These are phyloP conservation scores for Brassica rapa DNA, from an alignment of 345 rosid genomes.

Conservation along the genomic window DNA sequence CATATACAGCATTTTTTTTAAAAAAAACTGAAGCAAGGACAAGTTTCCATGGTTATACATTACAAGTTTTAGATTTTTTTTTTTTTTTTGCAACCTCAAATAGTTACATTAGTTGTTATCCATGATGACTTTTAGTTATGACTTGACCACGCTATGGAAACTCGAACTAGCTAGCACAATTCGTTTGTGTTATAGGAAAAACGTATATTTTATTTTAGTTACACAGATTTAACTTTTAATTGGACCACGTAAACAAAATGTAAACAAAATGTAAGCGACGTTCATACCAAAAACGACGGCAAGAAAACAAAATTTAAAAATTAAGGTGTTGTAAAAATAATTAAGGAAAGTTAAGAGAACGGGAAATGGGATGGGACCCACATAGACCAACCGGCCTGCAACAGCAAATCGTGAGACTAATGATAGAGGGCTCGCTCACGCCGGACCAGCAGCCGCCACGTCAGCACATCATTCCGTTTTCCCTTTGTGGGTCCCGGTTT, in stretches of 20 bases:
- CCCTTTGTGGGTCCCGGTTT: conserved; percentile 45
- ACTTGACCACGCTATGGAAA: neutral
- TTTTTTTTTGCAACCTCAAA: neutral
- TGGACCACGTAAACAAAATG: neutral
- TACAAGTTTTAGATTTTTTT: neutral
- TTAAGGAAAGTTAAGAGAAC: conserved; percentile 29
- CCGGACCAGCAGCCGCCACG: conserved; percentile 81
- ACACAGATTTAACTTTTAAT: neutral
- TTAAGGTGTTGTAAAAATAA: no score
- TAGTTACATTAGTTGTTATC: neutral
- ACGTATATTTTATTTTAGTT: neutral
- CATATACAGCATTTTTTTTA: neutral
- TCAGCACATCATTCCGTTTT: conserved; percentile 49
- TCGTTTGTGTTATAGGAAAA: neutral
- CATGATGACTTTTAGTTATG: neutral
- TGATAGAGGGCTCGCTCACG: conserved; percentile 69
- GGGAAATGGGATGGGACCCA: conserved; percentile 55
- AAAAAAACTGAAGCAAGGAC: neutral
- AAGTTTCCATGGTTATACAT: neutral
- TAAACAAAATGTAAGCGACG: neutral
- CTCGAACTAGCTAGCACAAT: neutral
- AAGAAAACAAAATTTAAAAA: neutral
- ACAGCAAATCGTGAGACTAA: conserved; percentile 52
- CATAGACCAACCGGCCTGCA: conserved; percentile 52
- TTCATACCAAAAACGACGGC: neutral